Conservation (phyloP, 2,329 filamentous ascomycete genomes). For the Calonectria pseudoreteaudii region DNA sequence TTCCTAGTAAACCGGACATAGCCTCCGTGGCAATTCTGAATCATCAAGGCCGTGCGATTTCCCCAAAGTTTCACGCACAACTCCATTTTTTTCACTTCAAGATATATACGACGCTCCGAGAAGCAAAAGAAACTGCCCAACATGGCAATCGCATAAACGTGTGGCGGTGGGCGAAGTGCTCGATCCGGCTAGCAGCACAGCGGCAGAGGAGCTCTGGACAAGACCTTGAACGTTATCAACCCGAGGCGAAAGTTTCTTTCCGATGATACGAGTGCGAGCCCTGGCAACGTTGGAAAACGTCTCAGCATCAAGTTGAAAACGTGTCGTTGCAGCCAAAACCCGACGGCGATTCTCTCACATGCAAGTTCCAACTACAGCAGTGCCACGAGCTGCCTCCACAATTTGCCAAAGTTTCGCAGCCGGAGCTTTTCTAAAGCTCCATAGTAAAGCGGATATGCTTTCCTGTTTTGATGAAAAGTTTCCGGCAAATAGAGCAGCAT, state of each 20-base stretch:
- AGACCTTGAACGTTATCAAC: not conserved
- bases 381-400: not conserved
- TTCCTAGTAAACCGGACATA: not conserved
- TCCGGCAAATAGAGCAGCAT: not conserved
- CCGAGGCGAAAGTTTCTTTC: not conserved
- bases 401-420: not conserved
- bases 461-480: not conserved
- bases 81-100: not conserved
- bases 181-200: not conserved
- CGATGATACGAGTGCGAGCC: not conserved
- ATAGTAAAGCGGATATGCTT: not conserved
- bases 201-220: not conserved
- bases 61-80: not conserved
- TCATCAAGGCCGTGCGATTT: not conserved
- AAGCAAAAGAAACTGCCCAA: not conserved
- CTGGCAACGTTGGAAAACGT: not conserved
- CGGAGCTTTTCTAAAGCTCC: not conserved
- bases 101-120: not conserved
- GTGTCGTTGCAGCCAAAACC: not conserved
- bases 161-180: not conserved
- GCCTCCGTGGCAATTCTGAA: not conserved
- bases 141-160: not conserved
- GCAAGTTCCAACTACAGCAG: not conserved
- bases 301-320: not conserved
- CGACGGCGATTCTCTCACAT: not conserved